Evolutionary conservation across 2,329 filamentous ascomycete species (phyloP).

Genomic region (Geosmithia flava): DNA sequence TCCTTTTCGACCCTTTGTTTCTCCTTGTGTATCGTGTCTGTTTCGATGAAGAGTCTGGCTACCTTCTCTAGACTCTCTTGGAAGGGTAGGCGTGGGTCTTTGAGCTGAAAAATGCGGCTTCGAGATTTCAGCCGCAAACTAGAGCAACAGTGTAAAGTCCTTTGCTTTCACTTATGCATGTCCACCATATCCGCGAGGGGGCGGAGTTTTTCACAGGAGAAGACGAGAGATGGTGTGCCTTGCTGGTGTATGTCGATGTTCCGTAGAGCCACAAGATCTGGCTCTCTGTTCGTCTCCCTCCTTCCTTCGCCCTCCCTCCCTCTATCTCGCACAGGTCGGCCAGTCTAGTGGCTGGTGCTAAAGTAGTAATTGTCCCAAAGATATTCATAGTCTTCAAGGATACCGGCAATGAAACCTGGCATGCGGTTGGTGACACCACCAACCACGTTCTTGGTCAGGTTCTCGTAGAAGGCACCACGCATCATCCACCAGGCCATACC

Average conservation of each 20-base stretch:
- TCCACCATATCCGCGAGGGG: not conserved
- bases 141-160: not conserved
- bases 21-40: not conserved
- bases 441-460: slow-evolving; percentile 68
- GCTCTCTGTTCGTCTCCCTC: no score
- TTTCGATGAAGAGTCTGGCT: not conserved
- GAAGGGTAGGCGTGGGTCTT: not conserved
- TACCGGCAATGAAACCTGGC: slow-evolving; percentile 68
- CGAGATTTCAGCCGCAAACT: not conserved
- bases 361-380: slow-evolving; percentile 99
- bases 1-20: not conserved
- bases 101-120: not conserved
- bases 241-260: not conserved
- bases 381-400: slow-evolving; percentile 94
- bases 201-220: no score
- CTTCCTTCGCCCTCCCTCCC: not conserved
- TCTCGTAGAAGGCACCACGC: slow-evolving; percentile 94
- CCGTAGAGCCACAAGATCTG: not conserved
- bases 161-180: not conserved
- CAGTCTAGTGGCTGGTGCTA: slow-evolving; percentile 34
- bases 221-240: no score
- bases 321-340: not conserved
- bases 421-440: slow-evolving; percentile 62
- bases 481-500: slow-evolving; percentile 91
- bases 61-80: not conserved